Percentiles rank a stretch among this genome's conserved stretches.
Conservation (phyloP, 306 rosid genomes). For the Begonia peltatifolia region DNA sequence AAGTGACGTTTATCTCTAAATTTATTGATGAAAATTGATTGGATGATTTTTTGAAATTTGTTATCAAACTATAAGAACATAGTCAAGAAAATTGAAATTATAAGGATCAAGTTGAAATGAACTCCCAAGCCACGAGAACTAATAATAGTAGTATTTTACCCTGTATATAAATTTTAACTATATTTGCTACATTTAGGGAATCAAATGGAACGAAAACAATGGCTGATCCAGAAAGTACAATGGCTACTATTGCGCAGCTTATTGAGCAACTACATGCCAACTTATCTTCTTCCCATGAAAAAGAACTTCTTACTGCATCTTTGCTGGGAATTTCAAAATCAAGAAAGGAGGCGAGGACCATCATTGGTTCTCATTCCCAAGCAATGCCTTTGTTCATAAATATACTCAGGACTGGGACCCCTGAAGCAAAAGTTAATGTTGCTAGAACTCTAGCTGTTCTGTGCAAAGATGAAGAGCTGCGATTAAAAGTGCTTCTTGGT, state of each 20-base stretch:
- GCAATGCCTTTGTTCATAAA: slow-evolving; percentile 96
- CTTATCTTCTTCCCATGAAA: slow-evolving; percentile 61
- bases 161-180: too few relatives aligned
- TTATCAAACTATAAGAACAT: too few relatives aligned
- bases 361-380: slow-evolving; percentile 91
- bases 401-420: slow-evolving; percentile 79
- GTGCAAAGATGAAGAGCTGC: slow-evolving; percentile 85
- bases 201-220: slow-evolving; percentile 27
- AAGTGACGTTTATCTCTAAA: too few relatives aligned
- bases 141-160: neutral
- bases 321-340: slow-evolving; percentile 50
- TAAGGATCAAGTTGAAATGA: too few relatives aligned
- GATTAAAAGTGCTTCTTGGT: slow-evolving; percentile 92
- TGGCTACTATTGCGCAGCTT: slow-evolving; percentile 69
- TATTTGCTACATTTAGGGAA: slow-evolving; percentile 32
- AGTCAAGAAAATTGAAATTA: too few relatives aligned
- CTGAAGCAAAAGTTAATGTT: slow-evolving; percentile 71
- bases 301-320: slow-evolving; percentile 61
- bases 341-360: slow-evolving; percentile 65
- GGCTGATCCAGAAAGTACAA: slow-evolving; percentile 70
- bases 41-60: too few relatives aligned
- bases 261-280: slow-evolving; percentile 85
- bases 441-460: slow-evolving; percentile 67
- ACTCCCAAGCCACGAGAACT: too few relatives aligned
- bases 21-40: too few relatives aligned